Evolutionary conservation across 345 rosid species (phyloP).

Genomic region (Erucastrum elatum): DNA sequence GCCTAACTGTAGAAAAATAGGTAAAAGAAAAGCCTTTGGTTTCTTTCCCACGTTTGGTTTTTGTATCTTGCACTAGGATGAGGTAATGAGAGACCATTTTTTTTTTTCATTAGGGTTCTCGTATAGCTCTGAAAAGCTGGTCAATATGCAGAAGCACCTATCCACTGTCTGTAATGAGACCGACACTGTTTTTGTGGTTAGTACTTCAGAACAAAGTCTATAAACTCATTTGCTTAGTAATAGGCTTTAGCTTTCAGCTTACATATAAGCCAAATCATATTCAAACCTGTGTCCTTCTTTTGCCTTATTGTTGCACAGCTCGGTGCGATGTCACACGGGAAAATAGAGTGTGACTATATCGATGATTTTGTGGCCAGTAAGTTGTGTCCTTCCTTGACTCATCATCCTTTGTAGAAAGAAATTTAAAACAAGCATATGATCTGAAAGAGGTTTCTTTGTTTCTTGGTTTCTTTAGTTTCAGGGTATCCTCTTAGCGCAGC

Average conservation of each 20-base stretch:
- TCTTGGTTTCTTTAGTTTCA: conserved; percentile 57
- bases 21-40: conserved; percentile 37
- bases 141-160: conserved; percentile 62
- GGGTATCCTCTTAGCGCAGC: conserved; percentile 89
- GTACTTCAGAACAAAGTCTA: conserved; percentile 15
- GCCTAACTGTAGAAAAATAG: conserved; percentile 62
- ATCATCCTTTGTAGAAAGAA: background rate
- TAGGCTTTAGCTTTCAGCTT: background rate
- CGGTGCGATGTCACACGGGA: conserved; percentile 95
- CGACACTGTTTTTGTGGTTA: conserved; percentile 88
- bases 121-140: conserved; percentile 68
- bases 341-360: conserved; percentile 54
- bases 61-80: background rate
- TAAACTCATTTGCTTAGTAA: background rate
- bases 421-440: background rate
- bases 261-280: background rate
- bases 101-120: conserved; percentile 67
- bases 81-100: background rate
- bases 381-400: conserved; percentile 17
- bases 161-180: conserved; percentile 50
- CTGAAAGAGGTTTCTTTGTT: conserved; percentile 2
- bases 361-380: conserved; percentile 71
- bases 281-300: background rate
- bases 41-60: background rate
- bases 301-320: conserved; percentile 49